Conservation (phyloP, 768 basidiomycete genomes). For the Lactifluus volemus region DNA sequence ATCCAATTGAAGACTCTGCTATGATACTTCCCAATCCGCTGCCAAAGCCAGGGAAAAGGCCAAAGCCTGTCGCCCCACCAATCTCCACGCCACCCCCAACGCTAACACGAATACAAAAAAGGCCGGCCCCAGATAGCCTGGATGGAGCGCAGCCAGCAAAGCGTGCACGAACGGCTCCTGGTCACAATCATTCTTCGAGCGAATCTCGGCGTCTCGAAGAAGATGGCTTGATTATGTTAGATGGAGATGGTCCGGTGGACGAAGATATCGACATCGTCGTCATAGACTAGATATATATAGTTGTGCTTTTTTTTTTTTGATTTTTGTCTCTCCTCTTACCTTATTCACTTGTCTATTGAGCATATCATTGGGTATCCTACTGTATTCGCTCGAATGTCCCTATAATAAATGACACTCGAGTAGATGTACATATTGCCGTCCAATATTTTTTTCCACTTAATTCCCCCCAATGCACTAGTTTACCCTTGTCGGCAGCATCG, state of each 20-base stretch:
- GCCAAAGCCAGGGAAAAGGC: slow-evolving; percentile 43
- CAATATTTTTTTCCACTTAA: no score
- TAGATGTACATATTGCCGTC: no score
- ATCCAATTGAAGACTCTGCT: slow-evolving; percentile 41
- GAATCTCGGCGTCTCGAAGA: slow-evolving; percentile 61
- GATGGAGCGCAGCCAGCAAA: slow-evolving; percentile 53
- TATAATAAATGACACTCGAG: no score
- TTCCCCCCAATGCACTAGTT: no score
- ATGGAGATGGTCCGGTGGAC: slow-evolving; percentile 43
- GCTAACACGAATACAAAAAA: slow-evolving; percentile 44
- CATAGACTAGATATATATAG: slow-evolving; percentile 35
- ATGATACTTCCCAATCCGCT: slow-evolving; percentile 60
- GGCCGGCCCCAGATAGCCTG: slow-evolving; percentile 47
- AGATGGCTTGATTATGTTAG: slow-evolving; percentile 65
- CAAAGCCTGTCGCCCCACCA: slow-evolving; percentile 28
- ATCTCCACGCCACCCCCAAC: slow-evolving; percentile 33
- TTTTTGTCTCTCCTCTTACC: neutral
- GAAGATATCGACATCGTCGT: slow-evolving; percentile 46
- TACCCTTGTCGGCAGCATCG: no score
- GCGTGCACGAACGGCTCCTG: slow-evolving; percentile 32
- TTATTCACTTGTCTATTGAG: slow-evolving; percentile 16
- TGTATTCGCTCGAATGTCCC: neutral
- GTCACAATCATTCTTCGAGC: slow-evolving; percentile 39
- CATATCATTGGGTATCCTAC: neutral
- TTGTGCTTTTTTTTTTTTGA: neutral